phyloP scores from a whole-genome alignment of 345 rosid genomes.

The Gossypium thurberi region DNA sequence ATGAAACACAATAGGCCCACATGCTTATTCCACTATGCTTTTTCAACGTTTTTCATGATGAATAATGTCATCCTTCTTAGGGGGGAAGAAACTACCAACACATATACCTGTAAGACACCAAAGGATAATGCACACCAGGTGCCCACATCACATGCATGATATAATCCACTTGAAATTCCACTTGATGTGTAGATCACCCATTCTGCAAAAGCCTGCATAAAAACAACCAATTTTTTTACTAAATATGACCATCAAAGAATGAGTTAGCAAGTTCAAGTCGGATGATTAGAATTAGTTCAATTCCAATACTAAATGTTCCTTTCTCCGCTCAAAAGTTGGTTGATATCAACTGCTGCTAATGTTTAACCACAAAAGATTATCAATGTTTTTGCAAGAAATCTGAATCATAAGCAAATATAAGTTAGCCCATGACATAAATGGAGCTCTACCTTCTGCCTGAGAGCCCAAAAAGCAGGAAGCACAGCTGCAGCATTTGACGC shows the following conservation, averaged over 20 bases:
- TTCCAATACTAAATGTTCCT: background rate
- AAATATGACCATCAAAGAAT: background rate
- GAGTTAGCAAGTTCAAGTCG: background rate
- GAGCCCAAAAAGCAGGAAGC: conserved; percentile 88
- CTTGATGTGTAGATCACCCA: conserved; percentile 90
- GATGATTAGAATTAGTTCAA: background rate
- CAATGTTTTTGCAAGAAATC: background rate
- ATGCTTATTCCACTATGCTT: background rate
- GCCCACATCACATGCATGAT: conserved; percentile 97
- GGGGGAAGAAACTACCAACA: background rate
- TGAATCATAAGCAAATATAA: background rate
- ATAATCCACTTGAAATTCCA: conserved; percentile 90
- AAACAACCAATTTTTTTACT: conserved; percentile 12
- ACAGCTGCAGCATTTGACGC: conserved; percentile 87
- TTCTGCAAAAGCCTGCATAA: conserved; percentile 80
- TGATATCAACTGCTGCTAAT: background rate
- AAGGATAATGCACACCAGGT: conserved; percentile 79
- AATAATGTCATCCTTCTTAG: background rate
- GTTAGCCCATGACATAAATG: background rate
- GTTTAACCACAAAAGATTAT: background rate
- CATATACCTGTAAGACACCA: conserved; percentile 69
- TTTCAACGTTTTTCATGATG: background rate
- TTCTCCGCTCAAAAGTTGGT: background rate
- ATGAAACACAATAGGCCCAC: background rate
- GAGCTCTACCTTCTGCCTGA: conserved; percentile 65